Evolutionary conservation across 148 eudicot species (phyloP), one percentile per base, ranked within the genome.

Genomic region (Camellia sinensis): DNA sequence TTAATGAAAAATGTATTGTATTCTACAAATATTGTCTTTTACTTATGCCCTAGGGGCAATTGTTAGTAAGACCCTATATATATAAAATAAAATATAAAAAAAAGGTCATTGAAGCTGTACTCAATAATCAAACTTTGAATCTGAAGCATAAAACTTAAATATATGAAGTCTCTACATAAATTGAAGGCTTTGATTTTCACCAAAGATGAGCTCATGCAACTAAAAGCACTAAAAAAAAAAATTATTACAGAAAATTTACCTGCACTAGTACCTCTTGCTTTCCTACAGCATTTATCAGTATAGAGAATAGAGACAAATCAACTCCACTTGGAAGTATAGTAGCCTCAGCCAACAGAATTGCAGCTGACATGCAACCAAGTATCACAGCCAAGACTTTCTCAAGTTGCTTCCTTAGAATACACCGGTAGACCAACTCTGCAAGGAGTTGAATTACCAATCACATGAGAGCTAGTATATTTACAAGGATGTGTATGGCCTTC

Each of bases 281-380:
- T 65, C 89, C 86, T 14, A 89, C 93, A 48, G 86, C 84, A 71
- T 91, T 93, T 74, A 95, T 90, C 44, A 95, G 85, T 68, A 90
- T 81, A 60, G 98, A 95, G 87, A 95, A 93, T 13, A 95, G 92
- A 77, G 98, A 95, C 72, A 95, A 89, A 87, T 95, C 92, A 84
- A 95, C 92, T 64, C 86, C 86, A 78, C 86, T 91, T 21, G 94
- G 93, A 64, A 95, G 84, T 66, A 95, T 82, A 7, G 98, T 95
- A 54, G 98, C 98, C 85, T 95, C 98, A 11, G 98, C 98, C 84
- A 95, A 82, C 77, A 95, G 98, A 85, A 95, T 93, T 64, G 98
- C 92, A 85, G 86, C 93, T 74, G 98, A 90, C 92, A 95, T 89
- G 89, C 89, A 93, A 77, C 98, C 96, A 85, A 95, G 88, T 46